Evolutionary conservation across 2,329 filamentous ascomycete genomes (phyloP).

Genomic region (Aspergillus pseudonomiae): DNA sequence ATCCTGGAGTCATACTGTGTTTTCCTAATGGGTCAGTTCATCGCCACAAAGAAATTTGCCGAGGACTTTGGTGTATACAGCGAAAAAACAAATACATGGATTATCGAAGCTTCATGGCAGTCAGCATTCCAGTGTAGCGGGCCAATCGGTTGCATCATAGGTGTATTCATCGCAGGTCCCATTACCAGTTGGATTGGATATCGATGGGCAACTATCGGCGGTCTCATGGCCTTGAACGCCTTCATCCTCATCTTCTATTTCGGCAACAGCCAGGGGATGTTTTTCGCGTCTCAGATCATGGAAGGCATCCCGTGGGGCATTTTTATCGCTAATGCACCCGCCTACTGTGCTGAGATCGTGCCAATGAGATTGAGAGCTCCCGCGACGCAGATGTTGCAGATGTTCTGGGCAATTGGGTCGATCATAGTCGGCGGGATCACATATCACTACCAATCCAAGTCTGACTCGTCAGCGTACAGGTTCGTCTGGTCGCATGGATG

Average conservation of each 20-base stretch:
- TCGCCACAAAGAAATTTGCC: no score
- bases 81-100: no score
- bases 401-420: no score
- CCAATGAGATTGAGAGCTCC: no score
- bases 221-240: conserved; percentile 55
- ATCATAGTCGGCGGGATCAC: no score
- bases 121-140: conserved; percentile 60
- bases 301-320: conserved; percentile 68
- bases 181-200: conserved; percentile 65
- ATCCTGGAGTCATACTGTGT: no score
- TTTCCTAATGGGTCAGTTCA: no score
- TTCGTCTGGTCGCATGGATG: no score
- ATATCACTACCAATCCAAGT: no score
- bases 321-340: conserved; percentile 67
- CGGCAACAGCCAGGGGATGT: conserved; percentile 46
- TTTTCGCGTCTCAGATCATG: conserved; percentile 60
- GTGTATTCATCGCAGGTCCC: conserved; percentile 54
- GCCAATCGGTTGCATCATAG: conserved; percentile 54
- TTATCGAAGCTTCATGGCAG: conserved; percentile 60
- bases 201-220: conserved; percentile 60
- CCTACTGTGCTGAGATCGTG: conserved; percentile 25
- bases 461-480: no score
- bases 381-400: no score
- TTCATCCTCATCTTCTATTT: conserved; percentile 58
- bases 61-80: no score